Percentiles rank a stretch among this genome's conserved stretches.
Conservation (phyloP, 1,139 yeast species). For the Arxiozyma heterogenica region DNA sequence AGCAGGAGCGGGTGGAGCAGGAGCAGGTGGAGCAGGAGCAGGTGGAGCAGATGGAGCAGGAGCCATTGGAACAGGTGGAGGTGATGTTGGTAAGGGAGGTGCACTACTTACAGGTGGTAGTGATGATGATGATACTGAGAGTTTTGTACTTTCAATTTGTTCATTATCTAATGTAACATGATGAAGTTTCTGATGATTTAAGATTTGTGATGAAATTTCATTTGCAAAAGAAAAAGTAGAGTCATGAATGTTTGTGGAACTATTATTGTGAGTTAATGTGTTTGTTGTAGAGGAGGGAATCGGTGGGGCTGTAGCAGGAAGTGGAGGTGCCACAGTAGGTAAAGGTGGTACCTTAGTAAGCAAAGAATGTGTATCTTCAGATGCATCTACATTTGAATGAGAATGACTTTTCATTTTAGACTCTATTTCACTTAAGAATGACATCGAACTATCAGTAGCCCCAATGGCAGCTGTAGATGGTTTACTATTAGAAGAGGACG, state of each 20-base stretch:
- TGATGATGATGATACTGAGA: not conserved
- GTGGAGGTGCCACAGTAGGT: constrained; percentile 7
- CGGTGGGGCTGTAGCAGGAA: constrained; percentile 18
- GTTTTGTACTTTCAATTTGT: not conserved
- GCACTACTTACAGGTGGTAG: constrained; percentile 17
- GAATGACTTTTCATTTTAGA: constrained; percentile 19
- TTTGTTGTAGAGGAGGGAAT: constrained; percentile 13
- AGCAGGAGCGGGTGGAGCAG: constrained; percentile 4
- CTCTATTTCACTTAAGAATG: constrained; percentile 25
- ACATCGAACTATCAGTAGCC: constrained; percentile 16
- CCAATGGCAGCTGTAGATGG: constrained; percentile 11
- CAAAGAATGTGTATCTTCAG: constrained; percentile 11
- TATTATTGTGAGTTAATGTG: not conserved
- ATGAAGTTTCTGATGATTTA: not conserved
- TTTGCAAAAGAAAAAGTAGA: constrained; percentile 15
- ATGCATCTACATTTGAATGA: constrained; percentile 11
- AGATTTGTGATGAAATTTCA: not conserved
- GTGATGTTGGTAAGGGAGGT: no score
- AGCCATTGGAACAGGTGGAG: constrained; percentile 17
- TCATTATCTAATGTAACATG: not conserved
- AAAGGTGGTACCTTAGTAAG: constrained; percentile 11
- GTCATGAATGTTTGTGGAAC: constrained; percentile 17
- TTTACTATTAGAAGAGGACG: constrained; percentile 4
- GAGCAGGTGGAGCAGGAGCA: no score
- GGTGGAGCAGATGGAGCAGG: constrained; percentile 8